These are phyloP conservation scores for Suillus decipiens DNA, from an alignment of 768 basidiomycete genomes.

Conservation along the genomic window DNA sequence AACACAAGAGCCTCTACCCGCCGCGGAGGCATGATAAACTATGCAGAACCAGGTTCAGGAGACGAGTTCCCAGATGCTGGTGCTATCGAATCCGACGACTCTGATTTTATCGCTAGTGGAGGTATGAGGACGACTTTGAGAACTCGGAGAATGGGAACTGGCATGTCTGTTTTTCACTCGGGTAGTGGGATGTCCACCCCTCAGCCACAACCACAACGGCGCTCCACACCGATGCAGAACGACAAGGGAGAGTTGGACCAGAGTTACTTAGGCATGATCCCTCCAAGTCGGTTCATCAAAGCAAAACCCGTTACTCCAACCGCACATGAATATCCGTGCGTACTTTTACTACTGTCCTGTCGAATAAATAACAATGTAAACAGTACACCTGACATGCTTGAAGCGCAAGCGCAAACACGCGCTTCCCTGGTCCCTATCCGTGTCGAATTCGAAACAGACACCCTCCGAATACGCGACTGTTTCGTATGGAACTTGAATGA, in stretches of 20 bases:
- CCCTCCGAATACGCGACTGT: constrained; percentile 88
- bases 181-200: constrained; percentile 43
- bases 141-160: constrained; percentile 43
- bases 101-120: constrained; percentile 72
- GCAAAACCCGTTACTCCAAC: constrained; percentile 58
- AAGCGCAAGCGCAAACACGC: constrained; percentile 55
- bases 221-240: constrained; percentile 5
- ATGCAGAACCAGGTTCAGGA: constrained; percentile 82
- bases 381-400: constrained; percentile 66
- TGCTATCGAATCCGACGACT: constrained; percentile 82
- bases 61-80: constrained; percentile 83
- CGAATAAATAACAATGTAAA: neutral
- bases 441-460: constrained; percentile 92
- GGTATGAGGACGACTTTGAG: constrained; percentile 60
- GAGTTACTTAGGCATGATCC: constrained; percentile 86
- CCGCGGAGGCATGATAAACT: constrained; percentile 76
- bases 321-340: constrained; percentile 76
- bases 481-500: constrained; percentile 97
- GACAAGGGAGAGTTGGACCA: constrained; percentile 74
- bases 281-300: constrained; percentile 78
- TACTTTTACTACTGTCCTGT: constrained; percentile 20
- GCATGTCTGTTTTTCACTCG: constrained; percentile 58
- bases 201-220: constrained; percentile 31
- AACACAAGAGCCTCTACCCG: constrained; percentile 48
- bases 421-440: constrained; percentile 84